Evolutionary conservation across 441 rosid species (phyloP), one percentile per base, ranked within the genome.

Genomic region (Omphalea diandra): DNA sequence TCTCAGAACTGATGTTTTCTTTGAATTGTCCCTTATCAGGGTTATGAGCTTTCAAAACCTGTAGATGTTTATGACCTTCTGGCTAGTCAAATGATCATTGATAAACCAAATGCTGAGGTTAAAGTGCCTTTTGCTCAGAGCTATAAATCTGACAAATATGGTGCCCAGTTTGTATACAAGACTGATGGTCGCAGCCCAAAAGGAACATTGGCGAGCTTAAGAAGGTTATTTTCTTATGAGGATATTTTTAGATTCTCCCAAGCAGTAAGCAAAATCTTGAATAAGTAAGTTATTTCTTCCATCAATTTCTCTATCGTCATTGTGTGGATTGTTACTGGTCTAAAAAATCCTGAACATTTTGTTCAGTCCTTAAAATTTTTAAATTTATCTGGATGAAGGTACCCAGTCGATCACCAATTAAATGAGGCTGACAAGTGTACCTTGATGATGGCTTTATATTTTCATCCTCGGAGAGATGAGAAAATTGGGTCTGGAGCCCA

Each of bases 381-480:
- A 58, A 60, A 59, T 55, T 70, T 53, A 55, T 65, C 38, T 65
- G 40, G 41, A 35, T 84, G 76, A 38, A 95, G 97, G 82, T 85
- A 90, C 75, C 85, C 86, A 24, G 78, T 88, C 49, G 77, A 86
- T 80, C 86, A 83, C 10, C 74, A 64, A 14, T 66, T 96, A 73
- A 83, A 74, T 76, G 97, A 86, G 61, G 54, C 55, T 4, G 98
- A 91, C 75, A 78, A 81, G 73, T 63, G 58, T 1, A 68, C 65
- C 0, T 70, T 96, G 85, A 81, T 72, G 83, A 82, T 53, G 83
- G 96, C 86, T 22, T 76, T 96, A 60, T 73, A 71, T 76, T 96
- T 93, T 56, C 99, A 96, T 75, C 99, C 99, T 29, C 90, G 83
- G 41, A 71, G 79, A 52, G 85, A 81, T 40, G 94, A 91, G 77